Percentiles rank a stretch among this genome's conserved stretches.
These are phyloP conservation scores for Rhizoctonia solani DNA, from an alignment of 1,284 basidiomycete species.

Conservation along the genomic window DNA sequence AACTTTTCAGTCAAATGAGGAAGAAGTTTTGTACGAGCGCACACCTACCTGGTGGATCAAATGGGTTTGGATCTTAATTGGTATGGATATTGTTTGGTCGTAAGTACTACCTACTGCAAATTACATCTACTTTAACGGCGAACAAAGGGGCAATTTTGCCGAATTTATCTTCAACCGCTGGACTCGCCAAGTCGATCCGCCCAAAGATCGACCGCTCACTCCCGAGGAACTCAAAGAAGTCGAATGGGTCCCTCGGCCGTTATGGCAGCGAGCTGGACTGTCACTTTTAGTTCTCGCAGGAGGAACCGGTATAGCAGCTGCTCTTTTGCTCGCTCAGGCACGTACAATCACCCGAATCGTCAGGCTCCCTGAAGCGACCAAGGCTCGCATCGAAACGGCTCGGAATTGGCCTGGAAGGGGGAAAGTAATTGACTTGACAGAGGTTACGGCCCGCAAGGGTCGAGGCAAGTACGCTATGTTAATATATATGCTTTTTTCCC, in stretches of 20 bases:
- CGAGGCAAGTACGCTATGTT: slow-evolving; percentile 21
- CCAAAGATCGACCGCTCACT: not conserved
- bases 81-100: slow-evolving; percentile 33
- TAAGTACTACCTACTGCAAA: not conserved
- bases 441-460: slow-evolving; percentile 18
- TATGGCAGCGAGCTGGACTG: slow-evolving; percentile 28
- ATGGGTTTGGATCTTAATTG: slow-evolving; percentile 29
- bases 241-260: slow-evolving; percentile 23
- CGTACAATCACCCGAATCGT: slow-evolving; percentile 20
- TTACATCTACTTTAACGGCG: not conserved
- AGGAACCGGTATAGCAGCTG: slow-evolving; percentile 25
- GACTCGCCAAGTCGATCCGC: slow-evolving; percentile 3
- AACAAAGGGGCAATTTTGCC: slow-evolving; percentile 27
- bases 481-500: not conserved
- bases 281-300: slow-evolving; percentile 19
- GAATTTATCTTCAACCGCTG: slow-evolving; percentile 32
- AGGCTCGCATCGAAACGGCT: slow-evolving; percentile 22
- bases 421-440: not conserved
- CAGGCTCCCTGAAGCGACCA: not conserved
- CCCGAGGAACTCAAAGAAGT: not conserved
- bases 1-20: not conserved
- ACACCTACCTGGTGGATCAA: slow-evolving; percentile 31
- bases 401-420: slow-evolving; percentile 23
- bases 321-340: slow-evolving; percentile 21
- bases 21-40: slow-evolving; percentile 27